Conservation (phyloP, 495 filamentous ascomycete species). For the Penicillium fimorum region DNA sequence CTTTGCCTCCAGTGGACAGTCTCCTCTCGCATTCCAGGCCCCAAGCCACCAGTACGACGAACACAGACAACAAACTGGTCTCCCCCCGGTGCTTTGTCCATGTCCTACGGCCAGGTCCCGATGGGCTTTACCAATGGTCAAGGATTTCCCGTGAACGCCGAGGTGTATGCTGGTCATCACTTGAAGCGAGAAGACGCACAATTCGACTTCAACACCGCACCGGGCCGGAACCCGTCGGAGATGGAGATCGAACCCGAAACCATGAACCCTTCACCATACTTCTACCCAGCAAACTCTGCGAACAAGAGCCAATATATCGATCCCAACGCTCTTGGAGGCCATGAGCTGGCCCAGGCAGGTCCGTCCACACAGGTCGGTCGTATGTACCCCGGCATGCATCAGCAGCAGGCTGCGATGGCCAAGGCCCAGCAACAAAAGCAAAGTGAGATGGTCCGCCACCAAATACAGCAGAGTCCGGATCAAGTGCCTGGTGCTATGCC, state of each 20-base stretch:
- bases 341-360: slow-evolving; percentile 48
- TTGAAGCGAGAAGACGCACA: slow-evolving; percentile 52
- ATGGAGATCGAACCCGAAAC: slow-evolving; percentile 58
- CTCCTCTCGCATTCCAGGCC: slow-evolving; percentile 61
- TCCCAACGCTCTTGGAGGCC: slow-evolving; percentile 65
- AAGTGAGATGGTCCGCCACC: slow-evolving; percentile 60
- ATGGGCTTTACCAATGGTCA: slow-evolving; percentile 53
- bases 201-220: slow-evolving; percentile 56
- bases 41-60: slow-evolving; percentile 92
- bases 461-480: slow-evolving; percentile 46
- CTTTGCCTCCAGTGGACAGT: slow-evolving; percentile 43
- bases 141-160: slow-evolving; percentile 45
- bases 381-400: slow-evolving; percentile 87
- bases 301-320: slow-evolving; percentile 59
- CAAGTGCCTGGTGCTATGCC: slow-evolving; percentile 30
- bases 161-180: slow-evolving; percentile 44
- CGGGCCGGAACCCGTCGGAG: slow-evolving; percentile 50
- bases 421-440: slow-evolving; percentile 70
- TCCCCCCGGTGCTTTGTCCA: slow-evolving; percentile 76
- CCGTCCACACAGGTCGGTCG: slow-evolving; percentile 61
- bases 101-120: slow-evolving; percentile 60
- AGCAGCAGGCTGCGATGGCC: slow-evolving; percentile 78
- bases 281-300: slow-evolving; percentile 36
- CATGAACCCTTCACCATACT: slow-evolving; percentile 60
- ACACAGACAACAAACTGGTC: slow-evolving; percentile 87